Conservation (phyloP, 495 filamentous ascomycete species). For the Hypoxylon fuscum region DNA sequence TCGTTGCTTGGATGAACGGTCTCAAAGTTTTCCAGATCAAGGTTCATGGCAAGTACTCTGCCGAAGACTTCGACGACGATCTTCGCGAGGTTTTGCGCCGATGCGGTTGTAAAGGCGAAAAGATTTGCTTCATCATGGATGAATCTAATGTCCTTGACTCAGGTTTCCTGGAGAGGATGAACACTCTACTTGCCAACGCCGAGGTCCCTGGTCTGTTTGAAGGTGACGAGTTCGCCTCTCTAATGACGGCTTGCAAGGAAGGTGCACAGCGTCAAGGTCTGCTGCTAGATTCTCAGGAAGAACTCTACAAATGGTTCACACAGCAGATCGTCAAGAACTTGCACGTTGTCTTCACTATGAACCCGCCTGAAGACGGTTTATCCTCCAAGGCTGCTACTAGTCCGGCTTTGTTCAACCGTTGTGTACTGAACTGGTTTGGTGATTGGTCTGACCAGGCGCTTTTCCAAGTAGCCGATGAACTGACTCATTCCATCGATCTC, state of each 20-base stretch:
- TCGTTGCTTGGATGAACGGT: constrained; percentile 99
- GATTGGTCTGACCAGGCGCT: constrained; percentile 99
- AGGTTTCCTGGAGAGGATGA: constrained; percentile 98
- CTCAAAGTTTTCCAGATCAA: constrained; percentile 99
- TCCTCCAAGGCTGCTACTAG: constrained; percentile 96
- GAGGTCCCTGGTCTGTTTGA: constrained; percentile 98
- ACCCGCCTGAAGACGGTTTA: constrained; percentile 95
- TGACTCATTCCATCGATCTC: constrained; percentile 94
- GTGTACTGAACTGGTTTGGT: constrained; percentile 99
- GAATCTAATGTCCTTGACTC: constrained; percentile 98
- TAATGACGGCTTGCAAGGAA: constrained; percentile 99
- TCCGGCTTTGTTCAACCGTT: constrained; percentile 98
- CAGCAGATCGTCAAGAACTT: constrained; percentile 98
- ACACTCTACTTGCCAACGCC: constrained; percentile 95
- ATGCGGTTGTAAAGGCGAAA: constrained; percentile 96
- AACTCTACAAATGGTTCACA: constrained; percentile 99
- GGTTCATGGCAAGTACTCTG: constrained; percentile 97
- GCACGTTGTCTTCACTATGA: constrained; percentile 99
- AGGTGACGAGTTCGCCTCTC: constrained; percentile 91
- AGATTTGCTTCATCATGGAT: constrained; percentile 99
- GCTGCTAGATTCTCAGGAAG: constrained; percentile 94
- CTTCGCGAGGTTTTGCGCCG: constrained; percentile 90
- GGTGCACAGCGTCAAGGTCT: constrained; percentile 96
- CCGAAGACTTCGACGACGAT: constrained; percentile 98
- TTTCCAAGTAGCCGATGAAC: constrained; percentile 95